Percentiles rank a stretch among this genome's conserved stretches.
Conservation (phyloP, 2,329 filamentous ascomycete genomes). For the Fusarium nurragi region DNA sequence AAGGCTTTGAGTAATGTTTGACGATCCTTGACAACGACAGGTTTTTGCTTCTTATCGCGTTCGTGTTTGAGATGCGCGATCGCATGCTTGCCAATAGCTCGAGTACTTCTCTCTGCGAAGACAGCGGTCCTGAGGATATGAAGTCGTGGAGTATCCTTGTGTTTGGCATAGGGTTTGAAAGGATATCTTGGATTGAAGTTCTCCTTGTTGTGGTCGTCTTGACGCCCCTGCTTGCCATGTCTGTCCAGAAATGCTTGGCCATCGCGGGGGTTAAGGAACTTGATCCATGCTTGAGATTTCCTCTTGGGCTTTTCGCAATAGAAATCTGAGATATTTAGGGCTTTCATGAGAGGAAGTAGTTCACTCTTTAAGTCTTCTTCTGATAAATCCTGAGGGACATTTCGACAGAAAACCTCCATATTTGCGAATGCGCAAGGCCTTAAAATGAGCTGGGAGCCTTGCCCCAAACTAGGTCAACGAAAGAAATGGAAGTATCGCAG, state of each 20-base stretch:
- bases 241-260: conserved; percentile 54
- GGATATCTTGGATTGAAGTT: neutral
- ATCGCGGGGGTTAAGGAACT: conserved; percentile 54
- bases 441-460: neutral
- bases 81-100: conserved; percentile 36
- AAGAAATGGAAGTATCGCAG: neutral
- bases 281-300: conserved; percentile 51
- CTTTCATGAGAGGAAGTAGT: conserved; percentile 53
- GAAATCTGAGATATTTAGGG: conserved; percentile 55
- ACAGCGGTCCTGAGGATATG: conserved; percentile 45
- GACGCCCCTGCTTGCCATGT: conserved; percentile 45
- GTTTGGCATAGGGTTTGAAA: neutral
- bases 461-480: neutral
- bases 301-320: conserved; percentile 53
- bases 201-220: neutral
- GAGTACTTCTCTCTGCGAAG: conserved; percentile 49
- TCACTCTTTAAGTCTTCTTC: conserved; percentile 51
- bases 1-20: conserved; percentile 37
- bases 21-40: conserved; percentile 7
- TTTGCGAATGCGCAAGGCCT: neutral
- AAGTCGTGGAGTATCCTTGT: conserved; percentile 44
- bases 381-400: conserved; percentile 55
- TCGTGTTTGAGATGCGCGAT: conserved; percentile 45
- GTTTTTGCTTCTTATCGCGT: conserved; percentile 41
- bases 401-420: conserved; percentile 60